These are phyloP conservation scores for Gynostemma pentaphyllum DNA, from an alignment of 306 rosid genomes.

Conservation along the genomic window DNA sequence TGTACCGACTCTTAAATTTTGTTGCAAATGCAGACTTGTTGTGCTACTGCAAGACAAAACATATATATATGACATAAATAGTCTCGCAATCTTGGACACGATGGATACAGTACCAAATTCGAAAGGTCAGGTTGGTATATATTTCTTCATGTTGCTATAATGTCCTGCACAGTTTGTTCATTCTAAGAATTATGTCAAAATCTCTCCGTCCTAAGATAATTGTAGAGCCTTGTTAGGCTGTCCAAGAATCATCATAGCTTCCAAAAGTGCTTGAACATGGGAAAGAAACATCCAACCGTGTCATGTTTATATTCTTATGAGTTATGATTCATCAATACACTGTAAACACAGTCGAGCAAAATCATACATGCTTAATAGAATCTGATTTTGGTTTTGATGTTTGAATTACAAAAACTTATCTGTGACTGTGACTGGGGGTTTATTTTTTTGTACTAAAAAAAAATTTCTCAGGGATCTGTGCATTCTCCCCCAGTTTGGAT, in stretches of 20 bases:
- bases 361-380: neutral
- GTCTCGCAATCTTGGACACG: constrained; percentile 73
- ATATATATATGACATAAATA: constrained; percentile 68
- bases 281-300: neutral
- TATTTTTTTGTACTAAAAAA: neutral
- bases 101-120: constrained; percentile 65
- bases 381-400: neutral
- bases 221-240: neutral
- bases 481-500: constrained; percentile 73
- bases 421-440: neutral
- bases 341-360: neutral
- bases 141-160: neutral
- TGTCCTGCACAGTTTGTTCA: constrained; percentile 10
- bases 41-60: constrained; percentile 84
- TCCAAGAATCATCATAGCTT: neutral
- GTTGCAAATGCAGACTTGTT: constrained; percentile 60
- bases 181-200: constrained; percentile 6
- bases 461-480: constrained; percentile 55
- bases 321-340: neutral
- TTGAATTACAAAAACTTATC: neutral
- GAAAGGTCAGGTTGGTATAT: constrained; percentile 59
- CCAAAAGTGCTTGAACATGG: neutral
- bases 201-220: neutral
- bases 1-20: constrained; percentile 11
- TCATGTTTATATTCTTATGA: neutral